These are phyloP conservation scores for Domatiomyces globalis DNA, from an alignment of 2,329 filamentous ascomycete species.

Conservation along the genomic window DNA sequence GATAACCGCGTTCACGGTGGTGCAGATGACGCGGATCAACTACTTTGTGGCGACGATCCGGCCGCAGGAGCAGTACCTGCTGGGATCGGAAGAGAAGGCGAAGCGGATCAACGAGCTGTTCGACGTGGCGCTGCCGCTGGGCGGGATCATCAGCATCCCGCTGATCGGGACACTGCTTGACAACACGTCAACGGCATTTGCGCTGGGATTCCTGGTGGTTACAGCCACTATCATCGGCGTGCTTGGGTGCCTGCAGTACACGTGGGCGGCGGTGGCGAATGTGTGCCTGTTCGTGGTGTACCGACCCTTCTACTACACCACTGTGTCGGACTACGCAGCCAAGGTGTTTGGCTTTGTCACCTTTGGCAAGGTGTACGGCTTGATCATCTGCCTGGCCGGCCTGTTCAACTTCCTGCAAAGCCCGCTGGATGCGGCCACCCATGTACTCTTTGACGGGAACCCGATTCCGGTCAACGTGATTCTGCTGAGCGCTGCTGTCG, in stretches of 20 bases:
- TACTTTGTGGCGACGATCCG: constrained; percentile 83
- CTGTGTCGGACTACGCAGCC: constrained; percentile 56
- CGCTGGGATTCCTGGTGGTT: constrained; percentile 55
- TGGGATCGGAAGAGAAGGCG: constrained; percentile 48
- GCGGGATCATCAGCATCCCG: constrained; percentile 70
- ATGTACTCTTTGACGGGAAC: constrained; percentile 55
- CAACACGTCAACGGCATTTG: constrained; percentile 55
- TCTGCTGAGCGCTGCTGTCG: constrained; percentile 46
- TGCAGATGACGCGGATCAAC: constrained; percentile 73
- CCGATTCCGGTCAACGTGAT: constrained; percentile 65
- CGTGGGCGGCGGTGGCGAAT: constrained; percentile 57
- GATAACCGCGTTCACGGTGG: constrained; percentile 64
- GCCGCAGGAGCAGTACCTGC: constrained; percentile 64
- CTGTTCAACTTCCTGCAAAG: constrained; percentile 73
- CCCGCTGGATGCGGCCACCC: constrained; percentile 63
- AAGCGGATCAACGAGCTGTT: constrained; percentile 68
- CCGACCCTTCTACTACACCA: constrained; percentile 18
- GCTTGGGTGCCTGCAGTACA: constrained; percentile 57
- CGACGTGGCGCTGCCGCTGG: constrained; percentile 68
- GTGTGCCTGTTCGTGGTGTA: constrained; percentile 49
- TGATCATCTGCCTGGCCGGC: constrained; percentile 75
- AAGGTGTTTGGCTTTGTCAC: constrained; percentile 89
- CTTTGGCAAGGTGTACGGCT: constrained; percentile 86
- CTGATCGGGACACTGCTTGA: constrained; percentile 75
- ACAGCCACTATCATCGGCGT: constrained; percentile 62